Base-by-base conservation (phyloP, 345 rosid genomes). In the Populus alba region DNA sequence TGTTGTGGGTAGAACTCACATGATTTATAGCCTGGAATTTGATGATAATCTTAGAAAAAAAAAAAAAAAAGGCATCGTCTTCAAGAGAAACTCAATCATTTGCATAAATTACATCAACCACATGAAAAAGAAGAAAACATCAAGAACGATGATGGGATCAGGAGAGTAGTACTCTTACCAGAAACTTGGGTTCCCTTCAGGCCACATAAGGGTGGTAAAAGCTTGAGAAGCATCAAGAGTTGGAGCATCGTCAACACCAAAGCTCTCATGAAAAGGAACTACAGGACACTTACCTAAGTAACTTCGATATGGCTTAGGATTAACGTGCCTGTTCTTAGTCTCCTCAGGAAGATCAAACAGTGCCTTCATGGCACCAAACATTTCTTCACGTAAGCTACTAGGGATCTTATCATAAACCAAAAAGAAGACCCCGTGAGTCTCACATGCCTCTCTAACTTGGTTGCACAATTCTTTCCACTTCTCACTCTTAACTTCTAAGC, bases 201-300 rank as follows among this genome's bases (percentile, higher is more conserved):
- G 87, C 91, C 91, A 88, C 82, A 88, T 81, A 75, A 86, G 85
- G n/a, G 37, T 29, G 25, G 91, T 77, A 74, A 88, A 88, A 7
- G 78, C 81, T 35, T 59, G 80, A 59, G 78, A 76, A 2, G 51
- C 31, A 15, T 77, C 80, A 1, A 66, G 66, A 9, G 41, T 59
- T 0, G 77, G 81, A 4, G 83, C 81, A 73, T 82, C 78, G 11
- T 86, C 89, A 10, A 86, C 71, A 33, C 91, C 91, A 57, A 86
- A 84, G 84, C 86, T 79, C 59, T 86, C 83, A 22, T 68, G 75
- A 62, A 82, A 73, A 43, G 90, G 90, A 33, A 83, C 23, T 8
- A 72, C 23, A 25, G 85, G 77, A 45, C 68, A 67, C 17, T 73
- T 81, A 3, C 81, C 85, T 7, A 45, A 2, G 83, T 86, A 86